These are phyloP conservation scores for Chaetothyriales sp. DNA, from an alignment of 2,329 filamentous ascomycete genomes.

Conservation along the genomic window DNA sequence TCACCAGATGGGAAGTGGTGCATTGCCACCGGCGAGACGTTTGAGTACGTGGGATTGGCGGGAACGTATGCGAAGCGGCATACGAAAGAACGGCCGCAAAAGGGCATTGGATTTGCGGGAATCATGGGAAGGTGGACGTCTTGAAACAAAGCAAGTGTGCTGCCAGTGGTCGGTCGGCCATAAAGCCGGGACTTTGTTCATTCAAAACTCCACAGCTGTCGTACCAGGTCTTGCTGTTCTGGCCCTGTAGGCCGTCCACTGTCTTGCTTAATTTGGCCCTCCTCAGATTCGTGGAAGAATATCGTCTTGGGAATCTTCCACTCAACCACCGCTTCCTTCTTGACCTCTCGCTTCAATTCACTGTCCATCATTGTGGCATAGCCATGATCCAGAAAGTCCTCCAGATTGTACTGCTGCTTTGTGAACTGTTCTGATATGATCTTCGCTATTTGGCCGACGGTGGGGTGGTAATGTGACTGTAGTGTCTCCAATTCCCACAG, in stretches of 20 bases:
- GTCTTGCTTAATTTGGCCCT: slow-evolving; percentile 3
- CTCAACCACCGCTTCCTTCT: slow-evolving; percentile 77
- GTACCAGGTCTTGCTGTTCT: neutral
- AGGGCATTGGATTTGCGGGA: neutral
- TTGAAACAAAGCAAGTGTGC: neutral
- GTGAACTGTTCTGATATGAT: slow-evolving; percentile 96
- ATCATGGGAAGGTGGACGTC: neutral
- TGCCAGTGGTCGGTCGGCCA: neutral
- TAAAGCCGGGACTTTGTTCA: neutral
- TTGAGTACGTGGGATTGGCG: neutral
- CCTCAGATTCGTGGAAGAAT: slow-evolving; percentile 32
- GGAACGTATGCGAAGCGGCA: neutral
- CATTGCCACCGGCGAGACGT: slow-evolving; percentile 14
- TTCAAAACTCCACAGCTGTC: slow-evolving; percentile 2
- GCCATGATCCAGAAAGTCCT: slow-evolving; percentile 92
- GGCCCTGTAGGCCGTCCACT: neutral
- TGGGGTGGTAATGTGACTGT: slow-evolving; percentile 90
- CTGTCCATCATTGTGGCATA: slow-evolving; percentile 65
- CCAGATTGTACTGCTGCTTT: slow-evolving; percentile 85
- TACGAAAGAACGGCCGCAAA: neutral
- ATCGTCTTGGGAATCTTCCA: slow-evolving; percentile 86
- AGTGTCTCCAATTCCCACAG: slow-evolving; percentile 90
- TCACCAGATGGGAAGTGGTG: slow-evolving; percentile 17
- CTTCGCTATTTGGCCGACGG: slow-evolving; percentile 83
- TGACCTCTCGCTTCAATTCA: slow-evolving; percentile 64